A percentile compares a stretch with the other conserved stretches of the same genome.
Conservation (phyloP, 306 rosid species). For the Dryas alaskensis region DNA sequence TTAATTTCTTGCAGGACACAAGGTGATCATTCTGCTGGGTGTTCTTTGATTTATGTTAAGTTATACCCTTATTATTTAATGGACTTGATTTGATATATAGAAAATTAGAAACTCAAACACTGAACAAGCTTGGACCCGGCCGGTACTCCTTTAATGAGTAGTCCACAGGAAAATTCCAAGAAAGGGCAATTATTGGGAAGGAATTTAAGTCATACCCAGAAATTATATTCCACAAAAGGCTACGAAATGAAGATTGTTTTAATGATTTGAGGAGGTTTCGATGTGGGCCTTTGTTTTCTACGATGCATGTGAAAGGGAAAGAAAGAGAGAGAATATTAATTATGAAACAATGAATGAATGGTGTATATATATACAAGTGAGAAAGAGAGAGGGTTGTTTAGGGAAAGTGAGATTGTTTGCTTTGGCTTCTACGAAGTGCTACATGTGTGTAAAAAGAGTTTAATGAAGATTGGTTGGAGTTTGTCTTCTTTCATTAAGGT, state of each 20-base stretch:
- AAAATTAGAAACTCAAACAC: too few species aligned
- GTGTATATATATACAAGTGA: not conserved
- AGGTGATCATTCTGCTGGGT: slow-evolving; percentile 32
- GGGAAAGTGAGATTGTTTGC: slow-evolving; percentile 36
- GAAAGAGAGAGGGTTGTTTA: not conserved
- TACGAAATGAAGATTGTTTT: slow-evolving; percentile 29
- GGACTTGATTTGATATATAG: slow-evolving; percentile 30
- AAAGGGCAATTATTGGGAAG: slow-evolving; percentile 23
- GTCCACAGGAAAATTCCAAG: slow-evolving; percentile 33
- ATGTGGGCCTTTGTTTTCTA: slow-evolving; percentile 38
- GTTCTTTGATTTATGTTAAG: slow-evolving; percentile 16
- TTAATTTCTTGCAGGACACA: slow-evolving; percentile 38
- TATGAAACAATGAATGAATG: slow-evolving; percentile 7
- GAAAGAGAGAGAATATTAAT: slow-evolving; percentile 13
- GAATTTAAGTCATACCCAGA: slow-evolving; percentile 35
- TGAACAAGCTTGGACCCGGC: too few species aligned
- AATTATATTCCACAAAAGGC: slow-evolving; percentile 35
- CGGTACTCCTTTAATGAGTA: slow-evolving; percentile 20
- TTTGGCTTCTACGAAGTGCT: slow-evolving; percentile 39
- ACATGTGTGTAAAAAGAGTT: slow-evolving; percentile 36
- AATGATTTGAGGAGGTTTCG: slow-evolving; percentile 37
- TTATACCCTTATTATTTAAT: not conserved
- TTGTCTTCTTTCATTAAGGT: slow-evolving; percentile 48
- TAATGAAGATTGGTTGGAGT: slow-evolving; percentile 51
- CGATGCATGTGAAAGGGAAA: slow-evolving; percentile 45